Evolutionary conservation across 2,329 filamentous ascomycete genomes (phyloP).

Genomic region (Neonectria sp.): DNA sequence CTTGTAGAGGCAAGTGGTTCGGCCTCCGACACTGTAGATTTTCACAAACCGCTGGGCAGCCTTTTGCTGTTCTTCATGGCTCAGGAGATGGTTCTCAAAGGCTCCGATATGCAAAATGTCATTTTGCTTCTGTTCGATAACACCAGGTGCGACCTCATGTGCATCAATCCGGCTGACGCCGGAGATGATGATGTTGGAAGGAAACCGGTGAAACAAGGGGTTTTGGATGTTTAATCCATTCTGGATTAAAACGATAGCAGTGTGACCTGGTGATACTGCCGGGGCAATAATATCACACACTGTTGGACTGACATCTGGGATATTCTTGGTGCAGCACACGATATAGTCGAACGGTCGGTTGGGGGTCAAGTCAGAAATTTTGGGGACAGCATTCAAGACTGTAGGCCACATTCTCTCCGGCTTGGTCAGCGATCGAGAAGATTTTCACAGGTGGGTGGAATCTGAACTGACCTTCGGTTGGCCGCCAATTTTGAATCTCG

Average conservation of each 20-base stretch:
- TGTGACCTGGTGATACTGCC: slow-evolving; percentile 38
- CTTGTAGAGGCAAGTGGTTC: not conserved
- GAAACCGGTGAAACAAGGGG: slow-evolving; percentile 40
- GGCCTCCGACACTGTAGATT: not conserved
- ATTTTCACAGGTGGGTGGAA: not conserved
- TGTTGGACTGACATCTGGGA: slow-evolving; percentile 37
- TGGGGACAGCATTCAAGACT: slow-evolving; percentile 28
- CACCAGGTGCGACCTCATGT: slow-evolving; percentile 40
- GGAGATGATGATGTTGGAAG: slow-evolving; percentile 40
- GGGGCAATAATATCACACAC: slow-evolving; percentile 41
- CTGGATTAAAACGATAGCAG: slow-evolving; percentile 43
- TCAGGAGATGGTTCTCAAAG: not conserved
- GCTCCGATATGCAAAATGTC: slow-evolving; percentile 33
- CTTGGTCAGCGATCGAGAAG: slow-evolving; percentile 13
- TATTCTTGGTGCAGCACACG: slow-evolving; percentile 45
- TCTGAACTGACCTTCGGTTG: slow-evolving; percentile 37
- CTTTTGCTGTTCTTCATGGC: not conserved
- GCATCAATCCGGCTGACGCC: slow-evolving; percentile 47
- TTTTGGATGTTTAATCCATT: slow-evolving; percentile 46
- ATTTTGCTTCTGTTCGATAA: slow-evolving; percentile 41
- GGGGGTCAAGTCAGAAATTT: slow-evolving; percentile 31
- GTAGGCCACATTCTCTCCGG: not conserved
- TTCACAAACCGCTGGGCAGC: not conserved
- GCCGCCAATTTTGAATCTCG: slow-evolving; percentile 36
- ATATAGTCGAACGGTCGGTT: slow-evolving; percentile 44